Percentiles rank a stretch among this genome's conserved stretches.
Evolutionary conservation across 345 rosid genomes (phyloP).

Genomic region (Triadica sebifera): DNA sequence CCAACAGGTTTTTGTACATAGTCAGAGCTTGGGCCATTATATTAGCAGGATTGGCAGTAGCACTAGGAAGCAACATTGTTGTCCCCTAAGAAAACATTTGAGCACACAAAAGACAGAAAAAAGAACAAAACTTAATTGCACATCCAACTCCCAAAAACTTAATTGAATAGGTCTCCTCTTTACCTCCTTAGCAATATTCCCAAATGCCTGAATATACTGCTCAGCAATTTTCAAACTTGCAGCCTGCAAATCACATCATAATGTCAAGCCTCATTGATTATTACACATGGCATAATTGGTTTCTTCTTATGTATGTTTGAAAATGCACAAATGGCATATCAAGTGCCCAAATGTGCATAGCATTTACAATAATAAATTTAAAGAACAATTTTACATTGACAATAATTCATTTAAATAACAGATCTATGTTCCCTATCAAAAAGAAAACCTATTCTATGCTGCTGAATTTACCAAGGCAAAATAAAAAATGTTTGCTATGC

Average conservation of each 20-base stretch:
- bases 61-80: constrained; percentile 83
- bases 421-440: not conserved
- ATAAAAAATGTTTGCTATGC: not conserved
- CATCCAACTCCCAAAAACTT: not conserved
- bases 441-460: not conserved
- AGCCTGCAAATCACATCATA: constrained; percentile 48
- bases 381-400: not conserved
- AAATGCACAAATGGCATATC: not conserved
- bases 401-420: not conserved
- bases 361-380: not conserved
- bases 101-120: not conserved
- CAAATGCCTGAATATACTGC: constrained; percentile 74
- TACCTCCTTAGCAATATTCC: constrained; percentile 92
- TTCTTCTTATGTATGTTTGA: not conserved
- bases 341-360: not conserved
- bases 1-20: constrained; percentile 68
- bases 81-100: constrained; percentile 50
- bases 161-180: constrained; percentile 1
- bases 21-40: constrained; percentile 74
- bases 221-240: constrained; percentile 85
- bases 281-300: constrained; percentile 4
- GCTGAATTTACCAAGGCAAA: not conserved
- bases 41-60: constrained; percentile 61
- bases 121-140: not conserved
- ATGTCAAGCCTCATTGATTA: constrained; percentile 5